Evolutionary conservation across 2,329 filamentous ascomycete species (phyloP).

Genomic region (Trichophaea hybrida): DNA sequence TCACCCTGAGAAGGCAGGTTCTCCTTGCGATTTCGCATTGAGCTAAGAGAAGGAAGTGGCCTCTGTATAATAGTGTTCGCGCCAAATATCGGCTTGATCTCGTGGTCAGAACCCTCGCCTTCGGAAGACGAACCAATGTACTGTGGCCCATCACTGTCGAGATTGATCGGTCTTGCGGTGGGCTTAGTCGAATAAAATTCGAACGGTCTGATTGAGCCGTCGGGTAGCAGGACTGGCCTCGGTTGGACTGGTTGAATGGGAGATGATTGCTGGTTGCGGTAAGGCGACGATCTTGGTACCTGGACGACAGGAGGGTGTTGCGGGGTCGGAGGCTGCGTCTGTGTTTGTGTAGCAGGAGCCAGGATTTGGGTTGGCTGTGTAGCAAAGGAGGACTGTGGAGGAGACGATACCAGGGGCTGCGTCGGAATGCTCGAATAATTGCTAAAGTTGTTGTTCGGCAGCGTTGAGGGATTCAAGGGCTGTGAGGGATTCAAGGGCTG

Average conservation of each 20-base stretch:
- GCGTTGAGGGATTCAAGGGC: neutral
- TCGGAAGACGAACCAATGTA: conserved; percentile 52
- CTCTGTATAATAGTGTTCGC: conserved; percentile 4
- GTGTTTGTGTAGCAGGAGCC: neutral
- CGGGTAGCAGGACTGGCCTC: conserved; percentile 4
- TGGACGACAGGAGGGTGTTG: conserved; percentile 44
- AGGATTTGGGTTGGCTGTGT: conserved; percentile 35
- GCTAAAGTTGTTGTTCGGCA: neutral
- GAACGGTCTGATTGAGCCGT: conserved; percentile 17
- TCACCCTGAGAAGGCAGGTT: conserved; percentile 22
- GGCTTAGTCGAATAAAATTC: conserved; percentile 19
- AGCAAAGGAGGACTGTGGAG: conserved; percentile 33
- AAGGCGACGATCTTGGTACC: conserved; percentile 78
- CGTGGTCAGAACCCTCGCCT: conserved; percentile 38
- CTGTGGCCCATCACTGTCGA: conserved; percentile 36
- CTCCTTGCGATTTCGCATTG: conserved; percentile 16
- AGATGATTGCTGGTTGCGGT: conserved; percentile 38
- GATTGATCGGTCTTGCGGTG: conserved; percentile 5
- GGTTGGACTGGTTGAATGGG: conserved; percentile 18
- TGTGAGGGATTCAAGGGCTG: neutral
- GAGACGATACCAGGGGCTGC: conserved; percentile 26
- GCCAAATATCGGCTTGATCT: conserved; percentile 44
- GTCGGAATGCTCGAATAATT: neutral
- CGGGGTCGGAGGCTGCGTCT: conserved; percentile 27
- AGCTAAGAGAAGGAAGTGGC: conserved; percentile 12